A percentile compares a stretch with the other conserved stretches of the same genome.
phyloP scores from a whole-genome alignment of 192 early-diverging fungal genomes.

The Coemansia sp. region DNA sequence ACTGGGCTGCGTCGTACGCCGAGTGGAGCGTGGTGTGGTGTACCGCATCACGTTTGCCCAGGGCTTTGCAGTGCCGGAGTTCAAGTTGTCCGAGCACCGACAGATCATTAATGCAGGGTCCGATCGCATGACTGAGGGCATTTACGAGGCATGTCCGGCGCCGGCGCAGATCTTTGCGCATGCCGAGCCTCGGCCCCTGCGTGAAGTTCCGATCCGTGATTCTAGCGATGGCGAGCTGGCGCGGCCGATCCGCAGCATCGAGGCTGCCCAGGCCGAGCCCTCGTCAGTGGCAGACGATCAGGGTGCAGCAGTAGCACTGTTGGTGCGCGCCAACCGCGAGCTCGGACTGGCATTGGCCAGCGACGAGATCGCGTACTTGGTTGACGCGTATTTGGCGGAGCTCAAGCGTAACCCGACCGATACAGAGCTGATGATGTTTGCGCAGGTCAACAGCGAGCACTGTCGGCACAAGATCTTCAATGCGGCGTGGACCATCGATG shows the following conservation, averaged over 20 bases:
- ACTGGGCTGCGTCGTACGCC: conserved; percentile 64
- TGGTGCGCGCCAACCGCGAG: conserved; percentile 79
- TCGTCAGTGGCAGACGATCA: background rate
- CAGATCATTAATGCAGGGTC: conserved; percentile 56
- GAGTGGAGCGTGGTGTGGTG: conserved; percentile 88
- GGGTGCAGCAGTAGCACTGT: conserved; percentile 49
- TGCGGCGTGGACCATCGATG: conserved; percentile 98
- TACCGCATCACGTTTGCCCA: conserved; percentile 63
- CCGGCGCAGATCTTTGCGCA: conserved; percentile 70
- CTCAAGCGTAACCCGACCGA: conserved; percentile 91
- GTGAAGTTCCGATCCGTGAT: conserved; percentile 56
- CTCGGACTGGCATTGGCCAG: conserved; percentile 93
- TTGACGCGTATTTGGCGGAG: conserved; percentile 70
- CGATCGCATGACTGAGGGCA: conserved; percentile 95
- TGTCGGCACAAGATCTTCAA: conserved; percentile 99
- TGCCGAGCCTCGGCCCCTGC: conserved; percentile 61
- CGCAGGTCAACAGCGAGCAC: conserved; percentile 99
- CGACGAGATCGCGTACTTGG: conserved; percentile 96
- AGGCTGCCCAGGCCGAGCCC: background rate
- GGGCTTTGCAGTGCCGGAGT: conserved; percentile 14
- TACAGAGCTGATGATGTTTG: conserved; percentile 99
- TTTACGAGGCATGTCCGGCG: conserved; percentile 65
- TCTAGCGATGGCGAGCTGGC: conserved; percentile 13
- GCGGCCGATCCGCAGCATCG: conserved; percentile 34
- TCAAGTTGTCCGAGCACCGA: conserved; percentile 54